These are phyloP conservation scores for Jatropha podagrica DNA, from an alignment of 441 rosid genomes.

Conservation along the genomic window DNA sequence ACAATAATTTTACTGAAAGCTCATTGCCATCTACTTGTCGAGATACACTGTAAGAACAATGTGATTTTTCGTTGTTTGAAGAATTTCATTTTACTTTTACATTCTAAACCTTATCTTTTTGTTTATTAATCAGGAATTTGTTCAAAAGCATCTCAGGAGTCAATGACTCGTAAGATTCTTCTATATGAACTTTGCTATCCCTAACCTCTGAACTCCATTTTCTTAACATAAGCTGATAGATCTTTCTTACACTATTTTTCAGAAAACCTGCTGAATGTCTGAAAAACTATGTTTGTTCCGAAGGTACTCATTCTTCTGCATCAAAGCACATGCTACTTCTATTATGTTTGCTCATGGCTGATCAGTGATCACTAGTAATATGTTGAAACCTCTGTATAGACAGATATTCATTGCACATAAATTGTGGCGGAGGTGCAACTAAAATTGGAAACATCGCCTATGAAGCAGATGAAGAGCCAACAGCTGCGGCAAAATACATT, in stretches of 20 bases:
- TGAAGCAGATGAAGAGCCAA: constrained; percentile 38
- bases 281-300: constrained; percentile 25
- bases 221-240: constrained; percentile 8
- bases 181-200: neutral
- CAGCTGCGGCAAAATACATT: constrained; percentile 41
- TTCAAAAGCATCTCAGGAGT: constrained; percentile 37
- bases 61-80: neutral
- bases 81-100: neutral
- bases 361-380: neutral
- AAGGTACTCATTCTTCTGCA: constrained; percentile 23
- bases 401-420: constrained; percentile 34
- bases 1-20: constrained; percentile 34
- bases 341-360: too few relatives aligned
- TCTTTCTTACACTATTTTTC: constrained; percentile 4
- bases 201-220: too few relatives aligned
- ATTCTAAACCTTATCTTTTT: constrained; percentile 9
- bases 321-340: neutral
- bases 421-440: constrained; percentile 34
- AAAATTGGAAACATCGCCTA: constrained; percentile 24
- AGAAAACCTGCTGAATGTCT: constrained; percentile 28
- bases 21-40: constrained; percentile 29
- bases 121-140: constrained; percentile 32
- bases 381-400: constrained; percentile 22
- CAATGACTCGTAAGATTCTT: constrained; percentile 37
- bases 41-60: constrained; percentile 28